Base-by-base conservation (phyloP, 1,139 yeast genomes). In the Hyphopichia pseudoburtonii region DNA sequence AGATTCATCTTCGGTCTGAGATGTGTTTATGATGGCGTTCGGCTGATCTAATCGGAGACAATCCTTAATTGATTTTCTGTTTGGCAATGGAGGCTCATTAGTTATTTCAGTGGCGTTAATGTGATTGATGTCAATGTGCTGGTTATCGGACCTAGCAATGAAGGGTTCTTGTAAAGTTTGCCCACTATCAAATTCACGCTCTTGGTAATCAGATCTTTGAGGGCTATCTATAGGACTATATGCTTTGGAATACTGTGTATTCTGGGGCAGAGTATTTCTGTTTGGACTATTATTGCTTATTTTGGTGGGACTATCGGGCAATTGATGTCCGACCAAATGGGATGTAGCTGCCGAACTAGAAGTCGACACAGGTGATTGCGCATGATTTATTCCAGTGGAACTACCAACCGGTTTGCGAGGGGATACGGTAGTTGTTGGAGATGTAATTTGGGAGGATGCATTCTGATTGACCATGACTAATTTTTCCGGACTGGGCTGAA, bases 11-110 rank as follows among this genome's bases (percentile, higher is more conserved):
- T 45, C 46, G 21, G 32, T 30, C 11, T 33, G 25, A 10, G 38
- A 26, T 16, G 33, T 32, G 16, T 34, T 34, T 9, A 47, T 41
- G 6, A 41, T 34, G 6, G 50, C 50, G 17, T 49, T 51, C 10
- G 64, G 60, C 32, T 54, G 59, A 33, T 56, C 60, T 29, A 62
- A 40, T 32, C 56, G 46, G 32, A 66, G 50, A 37, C 62, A 56
- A 29, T 60, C 67, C 33, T 53, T 50, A 16, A 66, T 57, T 4
- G 66, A 43, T 27, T 51, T 48, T 33, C 71, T 42, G 23, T 54
- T 48, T 4, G 69, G 72, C 16, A 62, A 44, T 2, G 50, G 42
- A 4, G 60, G 59, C 15, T 25, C 40, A 12, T 25, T 12, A 35
- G 30, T 15, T 24, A 29, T 22, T 21, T 32, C 23, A n/a, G n/a